These are phyloP conservation scores for Alternaria tenuissima DNA, from an alignment of 2,329 filamentous ascomycete species.

Conservation along the genomic window DNA sequence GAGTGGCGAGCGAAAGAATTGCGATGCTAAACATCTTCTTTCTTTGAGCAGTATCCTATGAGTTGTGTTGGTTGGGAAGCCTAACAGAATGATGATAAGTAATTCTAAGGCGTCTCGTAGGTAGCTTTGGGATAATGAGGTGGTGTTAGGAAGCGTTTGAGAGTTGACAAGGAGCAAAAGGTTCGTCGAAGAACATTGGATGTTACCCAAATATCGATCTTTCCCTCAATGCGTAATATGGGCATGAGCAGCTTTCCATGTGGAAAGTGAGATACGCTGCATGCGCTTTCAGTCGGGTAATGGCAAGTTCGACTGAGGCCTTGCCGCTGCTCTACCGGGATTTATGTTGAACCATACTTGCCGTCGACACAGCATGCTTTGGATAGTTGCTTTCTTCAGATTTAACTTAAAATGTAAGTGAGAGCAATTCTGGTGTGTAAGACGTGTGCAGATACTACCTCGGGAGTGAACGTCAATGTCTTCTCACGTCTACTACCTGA, in stretches of 20 bases:
- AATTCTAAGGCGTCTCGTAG: neutral
- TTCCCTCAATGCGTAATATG: neutral
- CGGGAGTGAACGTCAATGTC: neutral
- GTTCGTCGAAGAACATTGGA: neutral
- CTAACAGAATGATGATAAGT: neutral
- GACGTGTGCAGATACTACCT: neutral
- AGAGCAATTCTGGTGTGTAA: neutral
- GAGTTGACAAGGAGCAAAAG: neutral
- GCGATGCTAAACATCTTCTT: neutral
- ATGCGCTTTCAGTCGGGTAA: neutral
- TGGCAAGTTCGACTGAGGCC: neutral
- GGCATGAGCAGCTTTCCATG: neutral
- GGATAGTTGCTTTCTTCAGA: neutral
- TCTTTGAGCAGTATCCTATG: neutral
- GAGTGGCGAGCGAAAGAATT: constrained; percentile 6
- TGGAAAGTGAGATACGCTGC: neutral
- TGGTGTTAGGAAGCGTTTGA: neutral
- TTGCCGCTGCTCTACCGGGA: neutral
- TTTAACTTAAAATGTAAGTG: neutral
- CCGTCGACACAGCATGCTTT: neutral
- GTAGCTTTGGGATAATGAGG: neutral
- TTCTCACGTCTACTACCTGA: neutral
- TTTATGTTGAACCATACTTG: neutral
- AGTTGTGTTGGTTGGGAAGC: neutral
- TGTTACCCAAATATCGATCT: neutral